Evolutionary conservation across 495 filamentous ascomycete genomes (phyloP).

Genomic region (Collariella sp.): DNA sequence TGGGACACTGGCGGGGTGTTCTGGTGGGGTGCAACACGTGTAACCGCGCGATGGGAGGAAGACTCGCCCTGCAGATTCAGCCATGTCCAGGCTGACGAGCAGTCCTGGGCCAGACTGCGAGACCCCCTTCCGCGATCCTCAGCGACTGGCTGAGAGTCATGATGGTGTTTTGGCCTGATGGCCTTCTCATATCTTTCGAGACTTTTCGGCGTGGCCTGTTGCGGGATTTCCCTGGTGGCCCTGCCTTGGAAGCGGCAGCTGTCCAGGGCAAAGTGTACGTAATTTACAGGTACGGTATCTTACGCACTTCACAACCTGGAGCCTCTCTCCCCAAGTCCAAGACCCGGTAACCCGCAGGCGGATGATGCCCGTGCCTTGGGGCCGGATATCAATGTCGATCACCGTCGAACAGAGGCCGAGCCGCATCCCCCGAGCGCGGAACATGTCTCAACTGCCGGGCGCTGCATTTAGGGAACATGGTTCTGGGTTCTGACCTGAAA

Average conservation of each 20-base stretch:
- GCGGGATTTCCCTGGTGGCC: background rate
- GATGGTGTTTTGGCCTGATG: too few relatives aligned
- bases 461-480: background rate
- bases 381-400: conserved; percentile 1
- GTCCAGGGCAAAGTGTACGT: background rate
- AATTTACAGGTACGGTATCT: too few relatives aligned
- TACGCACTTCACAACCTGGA: too few relatives aligned
- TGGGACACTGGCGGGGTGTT: conserved; percentile 1
- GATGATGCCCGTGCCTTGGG: too few relatives aligned
- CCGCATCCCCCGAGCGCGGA: conserved; percentile 1
- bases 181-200: background rate
- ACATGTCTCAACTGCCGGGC: background rate
- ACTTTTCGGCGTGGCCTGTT: background rate
- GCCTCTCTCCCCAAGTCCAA: too few relatives aligned
- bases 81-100: background rate
- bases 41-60: conserved; percentile 14
- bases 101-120: background rate
- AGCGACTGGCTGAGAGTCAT: too few relatives aligned
- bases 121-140: background rate
- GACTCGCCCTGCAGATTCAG: background rate
- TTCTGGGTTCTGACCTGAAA: background rate
- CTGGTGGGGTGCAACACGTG: conserved; percentile 17
- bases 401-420: background rate
- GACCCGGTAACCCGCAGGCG: too few relatives aligned
- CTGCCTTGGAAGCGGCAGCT: background rate